phyloP scores from a whole-genome alignment of 2,329 filamentous ascomycete genomes.

The Ophiostoma australiae region DNA sequence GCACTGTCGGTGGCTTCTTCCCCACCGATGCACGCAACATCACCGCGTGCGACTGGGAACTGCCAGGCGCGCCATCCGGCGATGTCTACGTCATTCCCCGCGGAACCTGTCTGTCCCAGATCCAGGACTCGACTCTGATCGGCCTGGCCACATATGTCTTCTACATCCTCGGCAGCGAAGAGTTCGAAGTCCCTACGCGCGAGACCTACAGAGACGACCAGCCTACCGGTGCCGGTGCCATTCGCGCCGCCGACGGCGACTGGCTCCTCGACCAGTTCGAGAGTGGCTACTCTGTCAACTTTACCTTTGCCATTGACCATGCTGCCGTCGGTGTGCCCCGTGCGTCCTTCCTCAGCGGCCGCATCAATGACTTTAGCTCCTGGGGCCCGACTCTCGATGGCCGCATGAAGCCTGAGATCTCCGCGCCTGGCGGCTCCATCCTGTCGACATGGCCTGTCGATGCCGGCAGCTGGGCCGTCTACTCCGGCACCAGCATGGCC shows the following conservation, averaged over 20 bases:
- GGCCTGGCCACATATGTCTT: not conserved
- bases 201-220: not conserved
- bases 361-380: constrained; percentile 30
- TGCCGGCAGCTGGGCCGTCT: constrained; percentile 41
- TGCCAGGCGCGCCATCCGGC: not conserved
- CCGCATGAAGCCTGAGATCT: constrained; percentile 45
- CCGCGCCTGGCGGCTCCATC: constrained; percentile 46
- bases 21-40: not conserved
- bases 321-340: not conserved
- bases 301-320: constrained; percentile 1
- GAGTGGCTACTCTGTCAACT: not conserved
- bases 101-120: not conserved
- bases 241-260: not conserved
- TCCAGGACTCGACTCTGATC: not conserved
- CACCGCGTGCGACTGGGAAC: not conserved
- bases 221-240: not conserved
- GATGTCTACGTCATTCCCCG: not conserved
- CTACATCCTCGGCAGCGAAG: not conserved
- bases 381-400: constrained; percentile 47
- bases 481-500: constrained; percentile 51
- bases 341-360: not conserved
- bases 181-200: not conserved
- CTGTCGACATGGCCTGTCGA: constrained; percentile 45
- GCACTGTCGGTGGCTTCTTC: not conserved
- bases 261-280: not conserved